phyloP scores from a whole-genome alignment of 2,329 filamentous ascomycete genomes.

The Pseudogymnoascus sp. region DNA sequence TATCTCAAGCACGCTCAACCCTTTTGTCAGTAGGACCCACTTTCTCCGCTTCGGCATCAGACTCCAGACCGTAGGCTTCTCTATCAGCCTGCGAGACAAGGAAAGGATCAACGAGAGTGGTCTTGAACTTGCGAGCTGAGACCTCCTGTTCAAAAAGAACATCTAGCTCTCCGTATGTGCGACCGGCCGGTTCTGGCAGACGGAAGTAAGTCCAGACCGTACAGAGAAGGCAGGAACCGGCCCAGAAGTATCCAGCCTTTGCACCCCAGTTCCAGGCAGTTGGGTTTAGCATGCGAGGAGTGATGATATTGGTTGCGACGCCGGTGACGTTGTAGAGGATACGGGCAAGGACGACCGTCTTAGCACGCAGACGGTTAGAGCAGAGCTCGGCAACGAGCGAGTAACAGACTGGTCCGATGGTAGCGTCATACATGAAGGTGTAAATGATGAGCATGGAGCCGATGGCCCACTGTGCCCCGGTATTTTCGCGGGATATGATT shows the following conservation, averaged over 20 bases:
- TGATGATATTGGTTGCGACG: conserved; percentile 73
- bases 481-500: conserved; percentile 30
- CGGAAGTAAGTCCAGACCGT: conserved; percentile 31
- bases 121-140: conserved; percentile 24
- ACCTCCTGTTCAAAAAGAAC: conserved; percentile 67
- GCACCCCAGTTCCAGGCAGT: conserved; percentile 73
- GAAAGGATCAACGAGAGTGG: conserved; percentile 59
- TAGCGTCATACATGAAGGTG: conserved; percentile 77
- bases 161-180: conserved; percentile 78
- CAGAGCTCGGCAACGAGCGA: conserved; percentile 80
- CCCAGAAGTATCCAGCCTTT: conserved; percentile 33
- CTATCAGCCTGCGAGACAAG: not conserved
- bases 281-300: conserved; percentile 90
- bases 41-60: not conserved
- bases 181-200: conserved; percentile 57
- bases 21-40: not conserved
- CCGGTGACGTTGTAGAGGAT: conserved; percentile 65
- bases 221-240: conserved; percentile 30
- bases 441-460: conserved; percentile 67
- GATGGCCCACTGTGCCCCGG: conserved; percentile 35
- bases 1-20: not conserved
- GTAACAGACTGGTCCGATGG: conserved; percentile 84
- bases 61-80: not conserved
- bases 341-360: conserved; percentile 80
- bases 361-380: conserved; percentile 75